Conservation (phyloP, 768 basidiomycete genomes). For the Trametes coccinea region DNA sequence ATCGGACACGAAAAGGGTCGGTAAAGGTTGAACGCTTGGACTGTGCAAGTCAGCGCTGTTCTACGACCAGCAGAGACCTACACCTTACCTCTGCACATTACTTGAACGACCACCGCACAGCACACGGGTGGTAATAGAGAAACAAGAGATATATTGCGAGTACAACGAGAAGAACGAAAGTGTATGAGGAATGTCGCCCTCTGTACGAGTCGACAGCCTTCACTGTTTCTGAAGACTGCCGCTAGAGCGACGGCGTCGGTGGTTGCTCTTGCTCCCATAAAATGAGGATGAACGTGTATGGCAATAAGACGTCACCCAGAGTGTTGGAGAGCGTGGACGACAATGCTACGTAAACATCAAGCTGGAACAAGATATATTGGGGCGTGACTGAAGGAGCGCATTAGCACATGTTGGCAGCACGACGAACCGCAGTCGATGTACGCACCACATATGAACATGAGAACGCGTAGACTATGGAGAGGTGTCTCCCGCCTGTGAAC, state of each 20-base stretch:
- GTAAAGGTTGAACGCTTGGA: no score
- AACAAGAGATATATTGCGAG: not conserved
- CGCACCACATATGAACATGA: constrained; percentile 11
- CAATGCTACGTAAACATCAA: not conserved
- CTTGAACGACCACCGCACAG: no score
- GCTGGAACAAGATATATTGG: constrained; percentile 1
- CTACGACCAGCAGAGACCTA: no score
- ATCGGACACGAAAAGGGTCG: no score
- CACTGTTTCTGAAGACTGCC: constrained; percentile 11
- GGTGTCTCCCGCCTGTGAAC: constrained; percentile 57
- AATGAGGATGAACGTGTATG: constrained; percentile 90
- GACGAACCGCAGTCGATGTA: constrained; percentile 9
- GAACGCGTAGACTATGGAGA: not conserved
- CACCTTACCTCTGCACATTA: no score
- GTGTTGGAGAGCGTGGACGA: constrained; percentile 83
- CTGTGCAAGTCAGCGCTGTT: no score
- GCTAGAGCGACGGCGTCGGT: constrained; percentile 11
- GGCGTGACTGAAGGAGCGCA: not conserved
- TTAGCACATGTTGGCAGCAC: not conserved
- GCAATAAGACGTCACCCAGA: constrained; percentile 79
- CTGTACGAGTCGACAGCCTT: constrained; percentile 17
- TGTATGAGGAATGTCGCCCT: not conserved
- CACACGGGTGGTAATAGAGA: not conserved
- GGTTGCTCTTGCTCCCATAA: constrained; percentile 80
- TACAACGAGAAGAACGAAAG: not conserved